Conservation (phyloP, 371 early-diverging fungal species). For the Mucor plumbeus region DNA sequence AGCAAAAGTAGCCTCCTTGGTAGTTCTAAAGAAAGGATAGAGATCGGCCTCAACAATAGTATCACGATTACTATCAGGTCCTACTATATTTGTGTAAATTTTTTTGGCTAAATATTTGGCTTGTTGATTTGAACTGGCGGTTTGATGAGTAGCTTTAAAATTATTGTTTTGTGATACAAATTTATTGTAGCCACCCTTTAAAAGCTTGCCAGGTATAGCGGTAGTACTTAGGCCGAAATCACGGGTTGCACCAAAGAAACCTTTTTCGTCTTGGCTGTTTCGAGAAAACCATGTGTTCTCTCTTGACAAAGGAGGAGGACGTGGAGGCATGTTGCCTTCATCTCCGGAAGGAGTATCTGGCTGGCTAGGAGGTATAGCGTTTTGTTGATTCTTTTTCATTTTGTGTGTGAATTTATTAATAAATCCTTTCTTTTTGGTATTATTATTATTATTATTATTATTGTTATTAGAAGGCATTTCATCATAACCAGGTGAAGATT, state of each 20-base stretch:
- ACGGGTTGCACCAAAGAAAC: slow-evolving; percentile 26
- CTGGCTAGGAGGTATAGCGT: too few relatives aligned
- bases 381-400: slow-evolving; percentile 10
- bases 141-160: neutral
- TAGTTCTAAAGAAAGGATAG: slow-evolving; percentile 61
- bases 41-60: slow-evolving; percentile 54
- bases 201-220: slow-evolving; percentile 39
- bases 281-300: slow-evolving; percentile 36
- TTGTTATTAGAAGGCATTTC: neutral
- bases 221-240: slow-evolving; percentile 33
- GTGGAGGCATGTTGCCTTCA: neutral
- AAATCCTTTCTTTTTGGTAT: slow-evolving; percentile 6
- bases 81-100: slow-evolving; percentile 49
- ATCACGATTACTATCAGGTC: slow-evolving; percentile 37
- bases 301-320: slow-evolving; percentile 16
- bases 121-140: slow-evolving; percentile 46
- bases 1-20: slow-evolving; percentile 65
- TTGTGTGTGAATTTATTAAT: slow-evolving; percentile 20
- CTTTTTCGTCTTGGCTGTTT: slow-evolving; percentile 29
- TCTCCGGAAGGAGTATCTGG: slow-evolving; percentile 3
- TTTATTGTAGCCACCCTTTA: slow-evolving; percentile 35
- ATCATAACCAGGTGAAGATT: neutral
- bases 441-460: neutral
- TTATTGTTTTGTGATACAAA: slow-evolving; percentile 13
- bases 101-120: slow-evolving; percentile 56